phyloP scores from a whole-genome alignment of 1,284 basidiomycete genomes.

The Trametes pubescens region DNA sequence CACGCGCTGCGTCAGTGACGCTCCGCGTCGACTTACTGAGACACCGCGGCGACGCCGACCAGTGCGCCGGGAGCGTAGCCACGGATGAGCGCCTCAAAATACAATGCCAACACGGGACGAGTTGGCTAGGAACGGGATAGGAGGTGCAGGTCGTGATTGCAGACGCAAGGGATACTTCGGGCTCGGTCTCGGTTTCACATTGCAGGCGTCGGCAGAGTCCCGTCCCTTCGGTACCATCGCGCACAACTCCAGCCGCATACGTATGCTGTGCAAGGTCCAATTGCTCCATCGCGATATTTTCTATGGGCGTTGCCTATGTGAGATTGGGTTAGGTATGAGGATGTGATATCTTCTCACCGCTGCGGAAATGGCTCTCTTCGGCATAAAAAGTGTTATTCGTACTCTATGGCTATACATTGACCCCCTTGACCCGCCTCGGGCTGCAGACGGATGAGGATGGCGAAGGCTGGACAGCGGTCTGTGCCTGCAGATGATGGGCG shows the following conservation, averaged over 20 bases:
- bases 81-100: not conserved
- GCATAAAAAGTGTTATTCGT: not conserved
- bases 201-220: conserved; percentile 7
- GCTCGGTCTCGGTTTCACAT: conserved; percentile 6
- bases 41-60: conserved; percentile 4
- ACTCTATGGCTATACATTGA: not conserved
- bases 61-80: not conserved
- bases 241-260: not conserved
- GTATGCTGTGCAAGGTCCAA: conserved; percentile 10
- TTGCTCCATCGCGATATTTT: conserved; percentile 4
- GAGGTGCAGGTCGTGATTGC: conserved; percentile 6
- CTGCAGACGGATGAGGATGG: conserved; percentile 4
- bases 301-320: not conserved
- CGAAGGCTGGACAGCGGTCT: conserved; percentile 9
- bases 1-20: conserved; percentile 3
- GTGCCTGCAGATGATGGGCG: conserved; percentile 13
- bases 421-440: not conserved
- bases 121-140: conserved; percentile 8
- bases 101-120: conserved; percentile 6
- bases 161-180: conserved; percentile 5
- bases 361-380: not conserved
- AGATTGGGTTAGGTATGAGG: not conserved
- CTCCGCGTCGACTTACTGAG: conserved; percentile 8
- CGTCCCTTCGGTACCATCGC: conserved; percentile 2
- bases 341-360: not conserved